Evolutionary conservation across 495 filamentous ascomycete species (phyloP).

Genomic region (Aspergillus avenaceus): DNA sequence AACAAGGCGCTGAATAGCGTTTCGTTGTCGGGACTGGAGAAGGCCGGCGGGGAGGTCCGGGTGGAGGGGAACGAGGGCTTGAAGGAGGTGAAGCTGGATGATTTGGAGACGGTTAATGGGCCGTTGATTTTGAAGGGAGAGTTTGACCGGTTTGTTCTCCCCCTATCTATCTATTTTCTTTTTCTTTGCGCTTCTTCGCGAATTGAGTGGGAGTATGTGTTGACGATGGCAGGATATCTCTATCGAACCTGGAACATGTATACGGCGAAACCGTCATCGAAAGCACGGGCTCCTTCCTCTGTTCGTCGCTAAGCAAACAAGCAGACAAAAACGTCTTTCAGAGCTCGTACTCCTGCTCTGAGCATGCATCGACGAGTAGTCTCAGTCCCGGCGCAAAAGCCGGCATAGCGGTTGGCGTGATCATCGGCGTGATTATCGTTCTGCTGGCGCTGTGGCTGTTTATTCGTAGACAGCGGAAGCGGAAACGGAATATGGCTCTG

Average conservation of each 20-base stretch:
- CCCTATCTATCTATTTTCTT: no score
- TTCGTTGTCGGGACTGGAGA: constrained; percentile 9
- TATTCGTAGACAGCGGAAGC: constrained; percentile 14
- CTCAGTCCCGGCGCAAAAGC: constrained; percentile 13
- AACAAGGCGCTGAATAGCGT: constrained; percentile 17
- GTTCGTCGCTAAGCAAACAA: constrained; percentile 6
- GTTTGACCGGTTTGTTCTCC: constrained; percentile 22
- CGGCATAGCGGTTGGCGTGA: neutral
- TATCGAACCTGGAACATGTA: constrained; percentile 23
- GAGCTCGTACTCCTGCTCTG: constrained; percentile 4
- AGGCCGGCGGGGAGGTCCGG: constrained; percentile 12
- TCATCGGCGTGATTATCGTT: constrained; percentile 26
- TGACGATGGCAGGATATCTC: constrained; percentile 17
- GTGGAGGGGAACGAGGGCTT: constrained; percentile 22
- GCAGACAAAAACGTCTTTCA: neutral
- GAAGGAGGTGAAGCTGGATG: constrained; percentile 14
- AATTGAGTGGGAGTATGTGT: neutral
- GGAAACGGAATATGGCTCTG: neutral
- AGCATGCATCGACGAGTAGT: neutral
- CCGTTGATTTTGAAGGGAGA: constrained; percentile 19
- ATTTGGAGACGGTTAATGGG: constrained; percentile 25
- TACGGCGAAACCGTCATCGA: constrained; percentile 20
- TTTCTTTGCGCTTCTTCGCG: neutral
- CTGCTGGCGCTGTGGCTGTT: constrained; percentile 20
- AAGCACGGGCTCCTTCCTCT: constrained; percentile 18